Evolutionary conservation across 2,329 filamentous ascomycete species (phyloP).

Genomic region (Neobulgaria alba): DNA sequence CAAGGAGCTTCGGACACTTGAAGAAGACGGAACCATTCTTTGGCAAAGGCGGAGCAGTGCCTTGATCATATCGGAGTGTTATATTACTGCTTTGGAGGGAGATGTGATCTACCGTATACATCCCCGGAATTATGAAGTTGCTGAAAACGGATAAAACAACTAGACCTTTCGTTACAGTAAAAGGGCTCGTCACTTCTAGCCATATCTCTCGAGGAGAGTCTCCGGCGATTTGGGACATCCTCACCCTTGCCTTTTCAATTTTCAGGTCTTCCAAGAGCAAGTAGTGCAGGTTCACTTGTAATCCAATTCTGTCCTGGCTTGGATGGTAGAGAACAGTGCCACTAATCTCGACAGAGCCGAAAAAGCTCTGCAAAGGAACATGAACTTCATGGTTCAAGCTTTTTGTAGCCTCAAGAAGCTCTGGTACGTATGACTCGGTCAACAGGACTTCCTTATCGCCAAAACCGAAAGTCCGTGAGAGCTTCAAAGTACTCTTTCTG

Average conservation of each 20-base stretch:
- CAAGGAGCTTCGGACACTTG: slow-evolving; percentile 52
- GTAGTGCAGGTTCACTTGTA: slow-evolving; percentile 61
- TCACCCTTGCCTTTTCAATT: slow-evolving; percentile 56
- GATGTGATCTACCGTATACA: slow-evolving; percentile 67
- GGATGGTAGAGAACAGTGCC: slow-evolving; percentile 61
- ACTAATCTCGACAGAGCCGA: slow-evolving; percentile 59
- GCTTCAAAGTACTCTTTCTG: slow-evolving; percentile 26
- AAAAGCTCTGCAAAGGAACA: slow-evolving; percentile 65
- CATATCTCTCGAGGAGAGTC: slow-evolving; percentile 58
- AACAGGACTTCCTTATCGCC: slow-evolving; percentile 12
- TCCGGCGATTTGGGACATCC: slow-evolving; percentile 46
- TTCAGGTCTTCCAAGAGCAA: slow-evolving; percentile 62
- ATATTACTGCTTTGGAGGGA: slow-evolving; percentile 56
- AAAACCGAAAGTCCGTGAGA: slow-evolving; percentile 9
- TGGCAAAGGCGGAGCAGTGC: slow-evolving; percentile 22
- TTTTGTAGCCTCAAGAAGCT: slow-evolving; percentile 24
- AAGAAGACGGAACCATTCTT: slow-evolving; percentile 36
- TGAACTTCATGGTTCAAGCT: slow-evolving; percentile 50
- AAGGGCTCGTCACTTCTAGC: slow-evolving; percentile 39
- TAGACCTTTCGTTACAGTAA: slow-evolving; percentile 39
- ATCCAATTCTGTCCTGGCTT: slow-evolving; percentile 64
- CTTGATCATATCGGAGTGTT: slow-evolving; percentile 55
- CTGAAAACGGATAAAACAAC: slow-evolving; percentile 37
- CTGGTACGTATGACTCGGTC: slow-evolving; percentile 25
- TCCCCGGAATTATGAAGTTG: slow-evolving; percentile 56